Percentiles rank a stretch among this genome's conserved stretches.
Evolutionary conservation across 2,329 filamentous ascomycete genomes (phyloP).

Genomic region (Colletotrichum sp.): DNA sequence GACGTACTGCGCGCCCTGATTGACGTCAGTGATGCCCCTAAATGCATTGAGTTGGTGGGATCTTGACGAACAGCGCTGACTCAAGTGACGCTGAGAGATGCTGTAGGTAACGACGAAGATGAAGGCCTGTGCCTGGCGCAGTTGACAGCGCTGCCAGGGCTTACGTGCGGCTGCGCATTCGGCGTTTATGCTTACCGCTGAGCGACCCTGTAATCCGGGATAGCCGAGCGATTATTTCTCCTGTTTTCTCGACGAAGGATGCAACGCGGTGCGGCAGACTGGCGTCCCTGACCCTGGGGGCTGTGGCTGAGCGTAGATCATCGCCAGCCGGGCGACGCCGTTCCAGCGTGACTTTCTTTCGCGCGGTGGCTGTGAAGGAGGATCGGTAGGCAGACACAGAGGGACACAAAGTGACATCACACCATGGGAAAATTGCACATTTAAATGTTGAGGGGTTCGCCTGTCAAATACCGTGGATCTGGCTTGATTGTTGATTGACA

Average conservation of each 20-base stretch:
- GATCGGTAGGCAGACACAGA: not conserved
- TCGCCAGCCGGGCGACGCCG: not conserved
- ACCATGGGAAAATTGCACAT: not conserved
- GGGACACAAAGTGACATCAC: not conserved
- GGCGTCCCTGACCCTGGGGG: not conserved
- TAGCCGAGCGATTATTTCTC: not conserved
- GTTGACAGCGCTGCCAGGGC: not conserved
- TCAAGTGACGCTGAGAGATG: not conserved
- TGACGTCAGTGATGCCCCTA: not conserved
- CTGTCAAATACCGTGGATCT: not conserved
- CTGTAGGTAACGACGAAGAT: not conserved
- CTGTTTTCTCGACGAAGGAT: not conserved
- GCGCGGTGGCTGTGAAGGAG: conserved; percentile 11
- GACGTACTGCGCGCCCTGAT: not conserved
- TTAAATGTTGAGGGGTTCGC: not conserved
- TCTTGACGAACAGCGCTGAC: not conserved
- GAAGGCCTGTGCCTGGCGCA: not conserved
- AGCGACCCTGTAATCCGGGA: not conserved
- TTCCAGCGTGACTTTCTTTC: not conserved
- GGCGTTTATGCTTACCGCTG: not conserved
- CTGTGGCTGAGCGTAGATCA: conserved; percentile 16
- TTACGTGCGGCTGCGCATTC: not conserved
- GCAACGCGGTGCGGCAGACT: not conserved
- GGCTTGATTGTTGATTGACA: not conserved
- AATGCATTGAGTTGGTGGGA: not conserved